Percentiles rank a stretch among this genome's conserved stretches.
These are phyloP conservation scores for Aureobasidium sp. DNA, from an alignment of 2,329 filamentous ascomycete species.

Conservation along the genomic window DNA sequence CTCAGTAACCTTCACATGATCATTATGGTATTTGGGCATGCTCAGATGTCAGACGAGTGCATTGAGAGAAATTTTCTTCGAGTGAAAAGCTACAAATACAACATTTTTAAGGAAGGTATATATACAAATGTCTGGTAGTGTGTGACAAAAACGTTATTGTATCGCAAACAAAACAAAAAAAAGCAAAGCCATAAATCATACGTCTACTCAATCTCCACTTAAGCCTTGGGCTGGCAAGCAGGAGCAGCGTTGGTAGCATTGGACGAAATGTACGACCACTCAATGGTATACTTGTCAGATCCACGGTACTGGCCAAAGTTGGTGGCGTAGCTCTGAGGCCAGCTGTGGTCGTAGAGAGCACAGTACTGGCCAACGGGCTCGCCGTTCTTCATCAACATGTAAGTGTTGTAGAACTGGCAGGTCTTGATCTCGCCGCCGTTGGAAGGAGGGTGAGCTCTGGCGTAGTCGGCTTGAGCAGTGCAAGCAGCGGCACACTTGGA, in stretches of 20 bases:
- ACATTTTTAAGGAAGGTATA: neutral
- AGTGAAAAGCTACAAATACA: neutral
- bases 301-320: slow-evolving; percentile 20
- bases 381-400: slow-evolving; percentile 22
- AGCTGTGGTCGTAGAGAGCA: slow-evolving; percentile 19
- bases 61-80: neutral
- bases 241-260: slow-evolving; percentile 13
- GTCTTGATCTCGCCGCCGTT: slow-evolving; percentile 15
- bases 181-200: neutral
- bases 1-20: neutral
- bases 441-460: slow-evolving; percentile 1
- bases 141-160: neutral
- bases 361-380: slow-evolving; percentile 22
- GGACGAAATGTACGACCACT: slow-evolving; percentile 15
- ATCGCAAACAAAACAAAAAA: neutral
- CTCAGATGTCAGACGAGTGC: neutral
- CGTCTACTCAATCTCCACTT: neutral
- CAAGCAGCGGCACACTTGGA: slow-evolving; percentile 21
- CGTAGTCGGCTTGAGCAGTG: slow-evolving; percentile 11
- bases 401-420: slow-evolving; percentile 28
- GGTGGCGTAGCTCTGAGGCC: slow-evolving; percentile 17
- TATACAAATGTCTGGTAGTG: neutral
- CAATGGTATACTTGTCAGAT: slow-evolving; percentile 17
- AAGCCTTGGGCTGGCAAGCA: slow-evolving; percentile 7
- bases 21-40: neutral